A percentile compares a stretch with the other conserved stretches of the same genome.
Conservation (phyloP, 2,329 filamentous ascomycete genomes). For the Cryphonectria radicalis region DNA sequence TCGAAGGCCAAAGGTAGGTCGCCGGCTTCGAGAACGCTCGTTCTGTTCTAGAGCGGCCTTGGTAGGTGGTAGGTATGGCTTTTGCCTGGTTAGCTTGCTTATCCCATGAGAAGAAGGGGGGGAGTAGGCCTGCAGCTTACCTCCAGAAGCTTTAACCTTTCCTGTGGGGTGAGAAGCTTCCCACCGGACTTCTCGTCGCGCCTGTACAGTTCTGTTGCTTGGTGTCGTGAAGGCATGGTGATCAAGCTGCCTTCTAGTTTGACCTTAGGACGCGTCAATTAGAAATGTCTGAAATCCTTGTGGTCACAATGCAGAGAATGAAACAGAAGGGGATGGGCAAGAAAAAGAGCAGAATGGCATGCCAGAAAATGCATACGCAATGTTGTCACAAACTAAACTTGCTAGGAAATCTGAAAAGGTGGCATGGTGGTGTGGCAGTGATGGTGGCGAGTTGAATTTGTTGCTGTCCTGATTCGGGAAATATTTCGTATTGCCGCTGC, state of each 20-base stretch:
- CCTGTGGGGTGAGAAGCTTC: conserved; percentile 46
- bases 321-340: neutral
- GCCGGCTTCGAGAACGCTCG: conserved; percentile 20
- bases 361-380: conserved; percentile 28
- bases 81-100: conserved; percentile 35
- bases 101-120: neutral
- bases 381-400: conserved; percentile 9
- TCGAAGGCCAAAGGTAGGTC: conserved; percentile 55
- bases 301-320: neutral
- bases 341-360: conserved; percentile 17
- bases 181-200: conserved; percentile 49
- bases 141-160: conserved; percentile 51
- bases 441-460: conserved; percentile 12
- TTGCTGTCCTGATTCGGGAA: conserved; percentile 15
- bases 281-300: neutral
- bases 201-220: conserved; percentile 49
- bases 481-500: neutral
- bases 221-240: conserved; percentile 43
- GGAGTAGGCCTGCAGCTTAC: conserved; percentile 35
- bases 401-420: neutral
- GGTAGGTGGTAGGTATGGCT: conserved; percentile 44
- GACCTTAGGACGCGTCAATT: neutral
- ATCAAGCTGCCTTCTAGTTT: neutral
- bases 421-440: conserved; percentile 20
- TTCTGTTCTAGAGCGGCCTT: conserved; percentile 37